These are phyloP conservation scores for Spizellomyces sp. DNA, from an alignment of 192 early-diverging fungal genomes.

Conservation along the genomic window DNA sequence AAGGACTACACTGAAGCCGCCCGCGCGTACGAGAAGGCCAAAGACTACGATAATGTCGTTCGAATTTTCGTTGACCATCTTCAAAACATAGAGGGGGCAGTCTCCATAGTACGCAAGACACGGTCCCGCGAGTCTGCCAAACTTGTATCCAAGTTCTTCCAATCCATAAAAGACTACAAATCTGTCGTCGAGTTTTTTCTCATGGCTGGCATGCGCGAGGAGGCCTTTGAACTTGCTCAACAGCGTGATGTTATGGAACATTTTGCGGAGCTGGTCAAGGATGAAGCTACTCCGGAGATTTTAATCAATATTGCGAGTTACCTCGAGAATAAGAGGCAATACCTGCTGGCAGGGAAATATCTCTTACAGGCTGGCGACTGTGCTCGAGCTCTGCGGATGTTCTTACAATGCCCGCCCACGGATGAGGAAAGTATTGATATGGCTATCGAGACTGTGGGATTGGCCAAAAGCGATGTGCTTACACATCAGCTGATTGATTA, in stretches of 20 bases:
- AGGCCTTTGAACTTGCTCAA: conserved; percentile 61
- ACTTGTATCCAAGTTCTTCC: conserved; percentile 54
- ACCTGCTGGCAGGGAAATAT: conserved; percentile 52
- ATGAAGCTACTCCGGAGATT: conserved; percentile 42
- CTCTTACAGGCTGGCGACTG: conserved; percentile 49
- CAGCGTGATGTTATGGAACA: conserved; percentile 59
- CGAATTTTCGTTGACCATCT: conserved; percentile 53
- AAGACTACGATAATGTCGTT: conserved; percentile 53
- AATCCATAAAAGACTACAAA: conserved; percentile 46
- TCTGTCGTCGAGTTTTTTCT: conserved; percentile 60
- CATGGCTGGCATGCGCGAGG: conserved; percentile 56
- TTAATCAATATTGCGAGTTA: conserved; percentile 49
- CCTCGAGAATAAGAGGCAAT: conserved; percentile 48
- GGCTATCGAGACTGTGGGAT: conserved; percentile 58
- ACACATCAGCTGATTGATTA: conserved; percentile 62
- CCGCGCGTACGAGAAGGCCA: conserved; percentile 53
- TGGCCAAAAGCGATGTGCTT: conserved; percentile 53
- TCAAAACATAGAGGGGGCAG: conserved; percentile 46
- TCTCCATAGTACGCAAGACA: conserved; percentile 51
- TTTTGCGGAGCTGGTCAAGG: conserved; percentile 51
- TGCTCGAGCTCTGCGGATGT: conserved; percentile 46
- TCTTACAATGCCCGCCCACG: conserved; percentile 40
- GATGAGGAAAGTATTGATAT: conserved; percentile 42
- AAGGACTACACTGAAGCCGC: conserved; percentile 51
- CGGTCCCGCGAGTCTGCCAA: conserved; percentile 52